A percentile compares a stretch with the other conserved stretches of the same genome.
Conservation (phyloP, 805 yeast genomes). For the Schwanniomyces yamadae region DNA sequence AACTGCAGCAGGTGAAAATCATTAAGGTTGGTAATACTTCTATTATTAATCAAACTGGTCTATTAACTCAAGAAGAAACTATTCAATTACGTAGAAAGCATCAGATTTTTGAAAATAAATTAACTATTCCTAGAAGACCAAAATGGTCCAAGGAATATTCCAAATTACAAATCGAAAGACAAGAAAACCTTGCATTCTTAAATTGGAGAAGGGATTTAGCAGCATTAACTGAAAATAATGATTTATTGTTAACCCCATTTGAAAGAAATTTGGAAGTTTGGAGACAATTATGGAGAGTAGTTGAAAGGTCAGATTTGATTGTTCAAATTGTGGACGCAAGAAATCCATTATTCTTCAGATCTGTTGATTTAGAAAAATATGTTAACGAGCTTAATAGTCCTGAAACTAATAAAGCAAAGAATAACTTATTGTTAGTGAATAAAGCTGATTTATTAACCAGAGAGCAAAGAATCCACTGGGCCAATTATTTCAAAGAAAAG, state of each 20-base stretch:
- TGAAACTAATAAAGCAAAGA: slow-evolving; percentile 50
- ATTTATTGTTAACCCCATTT: slow-evolving; percentile 88
- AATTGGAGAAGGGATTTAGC: slow-evolving; percentile 95
- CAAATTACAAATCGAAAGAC: slow-evolving; percentile 73
- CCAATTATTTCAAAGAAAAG: slow-evolving; percentile 67
- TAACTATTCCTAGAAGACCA: slow-evolving; percentile 94
- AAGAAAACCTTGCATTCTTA: slow-evolving; percentile 86
- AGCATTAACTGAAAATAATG: slow-evolving; percentile 75
- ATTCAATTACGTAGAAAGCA: slow-evolving; percentile 59
- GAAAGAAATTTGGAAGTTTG: slow-evolving; percentile 97
- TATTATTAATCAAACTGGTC: slow-evolving; percentile 38
- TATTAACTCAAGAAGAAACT: slow-evolving; percentile 68
- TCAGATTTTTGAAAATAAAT: slow-evolving; percentile 61
- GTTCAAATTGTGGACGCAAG: slow-evolving; percentile 98
- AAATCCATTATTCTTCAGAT: slow-evolving; percentile 86
- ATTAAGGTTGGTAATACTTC: slow-evolving; percentile 64
- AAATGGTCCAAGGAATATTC: slow-evolving; percentile 74
- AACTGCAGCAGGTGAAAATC: slow-evolving; percentile 76
- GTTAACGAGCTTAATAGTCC: slow-evolving; percentile 69
- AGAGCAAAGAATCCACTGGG: slow-evolving; percentile 83
- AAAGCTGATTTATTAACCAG: slow-evolving; percentile 86
- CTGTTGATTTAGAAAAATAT: slow-evolving; percentile 81
- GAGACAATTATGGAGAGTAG: slow-evolving; percentile 98
- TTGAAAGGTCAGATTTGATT: slow-evolving; percentile 88
- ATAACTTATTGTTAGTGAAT: slow-evolving; percentile 80